phyloP scores from a whole-genome alignment of 2,329 filamentous ascomycete genomes.

The Ophiocordyceps camponoti-floridani region DNA sequence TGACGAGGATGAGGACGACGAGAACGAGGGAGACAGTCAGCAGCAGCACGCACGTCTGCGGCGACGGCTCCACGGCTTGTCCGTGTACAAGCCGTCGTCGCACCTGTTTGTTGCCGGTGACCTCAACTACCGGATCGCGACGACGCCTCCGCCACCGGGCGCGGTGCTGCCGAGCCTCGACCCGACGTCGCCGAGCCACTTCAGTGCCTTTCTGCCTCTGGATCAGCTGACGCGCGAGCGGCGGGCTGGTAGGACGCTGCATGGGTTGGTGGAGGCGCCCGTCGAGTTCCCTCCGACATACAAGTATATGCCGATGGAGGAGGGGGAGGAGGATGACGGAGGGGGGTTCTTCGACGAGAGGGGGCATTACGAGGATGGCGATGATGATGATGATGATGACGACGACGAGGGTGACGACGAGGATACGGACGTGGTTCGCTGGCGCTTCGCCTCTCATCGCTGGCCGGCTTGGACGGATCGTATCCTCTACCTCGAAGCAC shows the following conservation, averaged over 20 bases:
- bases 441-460: constrained; percentile 64
- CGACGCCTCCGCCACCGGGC: constrained; percentile 39
- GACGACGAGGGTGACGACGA: constrained; percentile 10
- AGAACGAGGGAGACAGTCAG: constrained; percentile 8
- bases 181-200: constrained; percentile 41
- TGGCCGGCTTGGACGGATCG: constrained; percentile 92
- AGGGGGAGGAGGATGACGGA: background rate
- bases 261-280: constrained; percentile 57
- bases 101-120: constrained; percentile 82
- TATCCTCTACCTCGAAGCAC: constrained; percentile 57
- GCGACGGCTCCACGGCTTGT: constrained; percentile 32
- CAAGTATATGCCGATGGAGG: constrained; percentile 44
- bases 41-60: constrained; percentile 18
- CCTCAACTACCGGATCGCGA: constrained; percentile 81
- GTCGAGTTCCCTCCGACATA: constrained; percentile 84
- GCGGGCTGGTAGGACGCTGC: constrained; percentile 49
- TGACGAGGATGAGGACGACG: too few relatives aligned
- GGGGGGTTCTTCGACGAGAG: background rate
- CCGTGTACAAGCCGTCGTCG: constrained; percentile 56
- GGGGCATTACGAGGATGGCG: background rate
- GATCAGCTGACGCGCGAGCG: constrained; percentile 72
- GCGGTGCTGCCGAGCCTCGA: constrained; percentile 46
- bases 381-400: too few relatives aligned
- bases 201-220: constrained; percentile 43
- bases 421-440: constrained; percentile 25